Evolutionary conservation across 164 flowering plant species (phyloP), one percentile per base, ranked within the genome.

Genomic region (Stephania yunnanensis): DNA sequence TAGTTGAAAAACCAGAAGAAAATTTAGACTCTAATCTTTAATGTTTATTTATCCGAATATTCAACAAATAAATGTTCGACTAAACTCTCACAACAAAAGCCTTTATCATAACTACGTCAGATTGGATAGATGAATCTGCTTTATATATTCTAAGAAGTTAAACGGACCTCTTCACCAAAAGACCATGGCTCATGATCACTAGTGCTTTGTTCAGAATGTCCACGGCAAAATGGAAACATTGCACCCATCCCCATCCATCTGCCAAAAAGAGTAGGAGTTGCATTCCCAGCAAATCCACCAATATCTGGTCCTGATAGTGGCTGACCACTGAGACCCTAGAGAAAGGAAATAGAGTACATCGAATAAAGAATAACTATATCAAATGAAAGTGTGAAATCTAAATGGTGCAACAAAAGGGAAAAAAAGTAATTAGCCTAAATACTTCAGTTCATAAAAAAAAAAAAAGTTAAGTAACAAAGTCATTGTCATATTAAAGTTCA

Each of bases 271-370:
- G 78, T 89, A 10, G 99, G 93, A 36, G 97, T 87, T 71, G 99
- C 97, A 89, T 95, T 86, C 67, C 97, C 99, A 79, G 86, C 94
- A 85, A 92, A 95, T 45, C 98, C 99, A 85, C 99, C 99, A 82
- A 95, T 89, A 85, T 95, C 99, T 76, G 99, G 97, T 67, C 97
- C 99, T 69, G 97, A 87, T 53, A 92, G 83, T 64, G 97, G 97
- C 82, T 95, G 97, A 78, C 99, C 98, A 80, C 98, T 95, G 63
- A 95, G 92, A 61, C 97, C 94, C 97, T 95, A 46, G 73, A 68
- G 10, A 71, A 78, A 70, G 50, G 42, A 65, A 69, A 70, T 3
- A 64, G 52, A 25, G 68, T 53, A 65, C 50, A 73, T 11, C 7
- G 70, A 29, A 67, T 67, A 20, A 20, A 5, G 44, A 67, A 50